Evolutionary conservation across 2,329 filamentous ascomycete species (phyloP), one percentile per base, ranked within the genome.

Genomic region (Ophiostoma ips): DNA sequence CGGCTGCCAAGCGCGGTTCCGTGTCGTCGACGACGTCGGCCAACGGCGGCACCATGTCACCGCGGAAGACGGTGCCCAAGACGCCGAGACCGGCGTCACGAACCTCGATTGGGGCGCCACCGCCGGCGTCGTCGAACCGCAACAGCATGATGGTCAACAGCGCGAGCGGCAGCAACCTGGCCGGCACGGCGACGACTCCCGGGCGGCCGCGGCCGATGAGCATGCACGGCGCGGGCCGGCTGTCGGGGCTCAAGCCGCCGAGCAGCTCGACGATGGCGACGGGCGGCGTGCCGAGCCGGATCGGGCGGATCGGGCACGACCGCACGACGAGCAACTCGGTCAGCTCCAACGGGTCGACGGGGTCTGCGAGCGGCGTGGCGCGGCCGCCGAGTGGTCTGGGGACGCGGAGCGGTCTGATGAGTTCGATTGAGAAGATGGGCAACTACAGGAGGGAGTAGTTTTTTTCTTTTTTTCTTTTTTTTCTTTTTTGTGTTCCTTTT

Each of bases 391-490:
- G 69, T 55, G 70, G 69, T 34, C 56, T 67, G 53, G 67, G 67
- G 9, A 60, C 63, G 55, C 65, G 85, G 59, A 86, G 83, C 60
- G 80, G 83, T 51, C 83, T 92, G 60, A 82, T 94, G 81, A 84
- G 75, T 58, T 87, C 84, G 16, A 92, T 94, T 63, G 87, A 94
- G 71, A 79, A 82, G 66, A 94, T 94, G 87, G 87, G 87, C 10
- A 81, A n/a, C n/a, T n/a, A n/a, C n/a, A n/a, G 71, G 9, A 66
- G 71, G 38, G 68, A 55, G 28, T 59, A 63, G 46, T 47, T 19
- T 13, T 46, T 7, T 5, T 30, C 30, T 44, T n/a, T 28, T 47
- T 40, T 40, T 11, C 5, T n/a, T 10, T 28, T 16, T 18, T 18
- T 15, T 40, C n/a, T 43, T 19, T 18, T 30, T 16, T 48, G 3